Base-by-base conservation (phyloP, 2,329 filamentous ascomycete genomes). In the Fusarium sp. region DNA sequence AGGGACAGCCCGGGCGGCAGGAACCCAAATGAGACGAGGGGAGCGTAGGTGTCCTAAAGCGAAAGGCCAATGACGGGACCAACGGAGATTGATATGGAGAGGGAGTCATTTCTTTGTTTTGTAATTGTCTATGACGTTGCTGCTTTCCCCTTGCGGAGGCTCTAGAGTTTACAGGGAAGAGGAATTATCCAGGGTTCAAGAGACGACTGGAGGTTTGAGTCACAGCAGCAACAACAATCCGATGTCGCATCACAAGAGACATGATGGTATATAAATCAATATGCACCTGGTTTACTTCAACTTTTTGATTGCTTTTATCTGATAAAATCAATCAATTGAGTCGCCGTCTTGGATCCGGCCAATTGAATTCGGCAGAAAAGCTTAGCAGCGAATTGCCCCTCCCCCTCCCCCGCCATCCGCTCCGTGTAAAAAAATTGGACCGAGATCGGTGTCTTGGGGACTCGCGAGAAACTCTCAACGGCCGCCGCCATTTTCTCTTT, bases 101-200 rank as follows among this genome's bases (percentile, higher is more conserved):
- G 18, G 18, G 4, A 23, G 18, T 23, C 18, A 23, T 43, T 27
- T 16, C 10, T n/a, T n/a, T 54, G 43, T 37, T n/a, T 44, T 39
- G 13, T 37, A 18, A 10, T n/a, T 66, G 41, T 28, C 16, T 13
- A 68, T 68, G 66, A 68, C 60, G 66, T 51, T 64, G 53, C 40
- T 43, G 18, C 11, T 13, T 28, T 34, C 13, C 46, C 60, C 10
- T 30, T 47, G 55, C 39, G 48, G 53, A 65, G 53, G 51, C 27
- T 34, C 36, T 18, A 18, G 28, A 51, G 47, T 13, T 13, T 4
- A 27, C 11, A 37, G 36, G 71, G 66, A 73, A 60, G 63, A 71
- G 50, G 30, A 53, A 73, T 69, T 73, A 73, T 62, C 66, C 60
- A 72, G 50, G 54, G 54, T 71, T 53, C 18, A 23, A 51, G 30